Evolutionary conservation across 2,329 filamentous ascomycete species (phyloP).

Genomic region (Colletotrichum sidae): DNA sequence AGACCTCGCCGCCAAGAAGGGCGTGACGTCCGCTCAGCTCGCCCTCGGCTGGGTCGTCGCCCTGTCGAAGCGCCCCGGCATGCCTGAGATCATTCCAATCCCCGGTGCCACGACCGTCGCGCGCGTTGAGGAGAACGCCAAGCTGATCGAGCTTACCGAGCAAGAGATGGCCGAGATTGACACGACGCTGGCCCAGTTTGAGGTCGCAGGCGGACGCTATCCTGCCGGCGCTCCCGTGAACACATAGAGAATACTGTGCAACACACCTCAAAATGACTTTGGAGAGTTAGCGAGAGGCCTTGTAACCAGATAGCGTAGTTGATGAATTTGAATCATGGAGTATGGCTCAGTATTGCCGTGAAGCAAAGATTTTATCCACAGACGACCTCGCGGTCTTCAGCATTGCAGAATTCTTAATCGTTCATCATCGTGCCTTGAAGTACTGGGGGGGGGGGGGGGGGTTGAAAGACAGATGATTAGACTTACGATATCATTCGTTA

Average conservation of each 20-base stretch:
- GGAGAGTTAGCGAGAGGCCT: conserved; percentile 6
- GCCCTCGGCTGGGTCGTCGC: conserved; percentile 72
- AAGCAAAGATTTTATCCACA: conserved; percentile 48
- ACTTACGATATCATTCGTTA: conserved; percentile 27
- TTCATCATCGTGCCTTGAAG: conserved; percentile 42
- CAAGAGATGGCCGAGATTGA: conserved; percentile 65
- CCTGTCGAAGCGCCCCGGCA: conserved; percentile 61
- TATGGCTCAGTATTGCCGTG: conserved; percentile 32
- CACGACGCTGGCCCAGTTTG: conserved; percentile 59
- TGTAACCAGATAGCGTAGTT: background rate
- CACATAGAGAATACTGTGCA: conserved; percentile 44
- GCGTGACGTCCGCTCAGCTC: conserved; percentile 71
- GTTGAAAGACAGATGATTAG: conserved; percentile 43
- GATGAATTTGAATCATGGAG: background rate
- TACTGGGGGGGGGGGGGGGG: conserved; percentile 46
- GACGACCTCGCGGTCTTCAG: conserved; percentile 48
- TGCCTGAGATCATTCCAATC: conserved; percentile 73
- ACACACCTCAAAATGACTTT: background rate
- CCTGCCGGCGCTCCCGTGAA: conserved; percentile 48
- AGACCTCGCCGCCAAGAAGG: conserved; percentile 69
- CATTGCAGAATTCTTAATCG: conserved; percentile 62
- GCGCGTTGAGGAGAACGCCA: conserved; percentile 71
- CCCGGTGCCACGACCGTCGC: conserved; percentile 70
- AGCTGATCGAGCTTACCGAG: conserved; percentile 59
- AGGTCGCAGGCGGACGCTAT: conserved; percentile 62